Evolutionary conservation across 371 early-diverging fungal species (phyloP).

Genomic region (Apophysomyces sp.): DNA sequence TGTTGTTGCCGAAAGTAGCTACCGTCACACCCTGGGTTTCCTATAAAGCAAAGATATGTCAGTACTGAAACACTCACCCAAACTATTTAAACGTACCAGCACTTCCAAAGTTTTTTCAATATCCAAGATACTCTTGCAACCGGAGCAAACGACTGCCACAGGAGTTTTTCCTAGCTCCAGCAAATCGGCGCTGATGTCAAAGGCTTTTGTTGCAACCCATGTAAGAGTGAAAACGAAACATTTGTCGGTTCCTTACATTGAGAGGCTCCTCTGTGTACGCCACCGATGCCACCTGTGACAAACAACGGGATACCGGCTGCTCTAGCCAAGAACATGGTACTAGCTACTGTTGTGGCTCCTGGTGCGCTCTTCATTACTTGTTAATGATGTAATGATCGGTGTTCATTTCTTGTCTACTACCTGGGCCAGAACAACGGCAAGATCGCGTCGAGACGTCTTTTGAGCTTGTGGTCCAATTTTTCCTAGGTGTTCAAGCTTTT

Average conservation of each 20-base stretch:
- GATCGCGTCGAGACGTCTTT: conserved; percentile 86
- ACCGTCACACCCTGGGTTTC: conserved; percentile 96
- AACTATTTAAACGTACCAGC: conserved; percentile 38
- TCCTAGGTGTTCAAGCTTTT: conserved; percentile 66
- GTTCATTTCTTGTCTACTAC: conserved; percentile 29
- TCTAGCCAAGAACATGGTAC: conserved; percentile 86
- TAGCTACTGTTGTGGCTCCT: conserved; percentile 92
- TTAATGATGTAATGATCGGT: no score
- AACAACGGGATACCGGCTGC: conserved; percentile 85
- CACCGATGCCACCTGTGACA: conserved; percentile 97
- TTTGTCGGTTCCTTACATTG: conserved; percentile 48
- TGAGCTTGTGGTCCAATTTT: conserved; percentile 57
- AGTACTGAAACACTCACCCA: no score
- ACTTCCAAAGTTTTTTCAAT: conserved; percentile 88
- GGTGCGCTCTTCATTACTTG: conserved; percentile 45
- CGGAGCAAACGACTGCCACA: conserved; percentile 92
- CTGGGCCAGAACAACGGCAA: conserved; percentile 72
- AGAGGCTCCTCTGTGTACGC: conserved; percentile 90
- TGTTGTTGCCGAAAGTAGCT: conserved; percentile 62
- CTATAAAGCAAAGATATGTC: conserved; percentile 9
- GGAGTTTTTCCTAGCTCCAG: conserved; percentile 90
- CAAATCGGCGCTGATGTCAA: conserved; percentile 93
- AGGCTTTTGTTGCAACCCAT: conserved; percentile 31
- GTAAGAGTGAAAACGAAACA: background rate
- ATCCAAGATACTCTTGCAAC: conserved; percentile 92